These are phyloP conservation scores for Pseudovirgaria hyperparasitica DNA, from an alignment of 2,329 filamentous ascomycete genomes.

Conservation along the genomic window DNA sequence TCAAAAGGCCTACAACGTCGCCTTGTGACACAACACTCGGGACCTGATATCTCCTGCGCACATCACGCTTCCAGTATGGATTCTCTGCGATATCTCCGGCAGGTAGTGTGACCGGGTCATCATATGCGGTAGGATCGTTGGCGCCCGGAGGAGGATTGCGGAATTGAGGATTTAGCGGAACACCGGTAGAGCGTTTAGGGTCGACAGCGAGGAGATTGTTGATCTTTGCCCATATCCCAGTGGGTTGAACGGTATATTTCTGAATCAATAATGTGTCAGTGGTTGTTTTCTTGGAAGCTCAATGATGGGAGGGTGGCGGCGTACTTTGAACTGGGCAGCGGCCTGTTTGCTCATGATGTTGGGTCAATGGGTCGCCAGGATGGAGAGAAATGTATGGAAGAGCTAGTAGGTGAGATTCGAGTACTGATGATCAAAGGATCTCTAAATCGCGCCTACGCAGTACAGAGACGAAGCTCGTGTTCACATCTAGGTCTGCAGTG, in stretches of 20 bases:
- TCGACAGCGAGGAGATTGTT: slow-evolving; percentile 71
- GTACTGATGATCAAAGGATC: too few relatives aligned
- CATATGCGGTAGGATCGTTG: slow-evolving; percentile 57
- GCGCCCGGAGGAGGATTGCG: slow-evolving; percentile 73
- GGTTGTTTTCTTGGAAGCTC: too few relatives aligned
- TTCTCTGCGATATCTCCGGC: slow-evolving; percentile 82
- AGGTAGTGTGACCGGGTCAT: slow-evolving; percentile 73
- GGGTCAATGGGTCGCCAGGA: too few relatives aligned
- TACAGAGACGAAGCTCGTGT: too few relatives aligned
- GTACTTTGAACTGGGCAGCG: too few relatives aligned
- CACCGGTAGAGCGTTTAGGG: slow-evolving; percentile 75
- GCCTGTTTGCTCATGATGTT: too few relatives aligned
- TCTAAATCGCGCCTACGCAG: too few relatives aligned
- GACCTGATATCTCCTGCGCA: slow-evolving; percentile 68
- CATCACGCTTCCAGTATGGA: slow-evolving; percentile 92
- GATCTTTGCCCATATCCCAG: slow-evolving; percentile 75
- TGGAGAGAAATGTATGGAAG: too few relatives aligned
- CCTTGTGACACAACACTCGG: slow-evolving; percentile 70
- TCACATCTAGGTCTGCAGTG: too few relatives aligned
- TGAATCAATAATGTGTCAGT: slow-evolving; percentile 23
- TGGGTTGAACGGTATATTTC: slow-evolving; percentile 94
- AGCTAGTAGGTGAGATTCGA: too few relatives aligned
- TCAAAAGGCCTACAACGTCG: slow-evolving; percentile 74
- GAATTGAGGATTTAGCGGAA: slow-evolving; percentile 87
- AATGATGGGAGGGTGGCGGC: too few relatives aligned